Evolutionary conservation across 805 yeast species (phyloP).

Genomic region (Pichia deserticola): DNA sequence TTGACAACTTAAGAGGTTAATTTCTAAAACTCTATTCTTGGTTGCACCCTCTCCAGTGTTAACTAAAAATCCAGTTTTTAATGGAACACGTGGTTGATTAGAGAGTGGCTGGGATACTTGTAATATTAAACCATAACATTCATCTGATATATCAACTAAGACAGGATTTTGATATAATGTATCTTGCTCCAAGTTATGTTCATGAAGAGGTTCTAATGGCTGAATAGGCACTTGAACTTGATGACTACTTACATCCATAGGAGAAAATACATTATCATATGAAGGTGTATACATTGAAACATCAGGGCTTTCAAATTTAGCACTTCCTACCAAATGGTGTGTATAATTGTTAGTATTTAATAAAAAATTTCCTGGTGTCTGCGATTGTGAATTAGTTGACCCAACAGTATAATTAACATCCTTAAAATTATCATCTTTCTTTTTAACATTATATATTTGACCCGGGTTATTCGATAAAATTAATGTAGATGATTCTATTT

Average conservation of each 20-base stretch:
- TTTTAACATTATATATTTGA: not conserved
- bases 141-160: slow-evolving; percentile 43
- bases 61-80: slow-evolving; percentile 61
- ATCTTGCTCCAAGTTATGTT: not conserved
- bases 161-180: slow-evolving; percentile 10
- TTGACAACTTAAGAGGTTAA: slow-evolving; percentile 67
- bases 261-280: slow-evolving; percentile 22
- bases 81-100: slow-evolving; percentile 63
- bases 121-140: slow-evolving; percentile 51
- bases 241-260: slow-evolving; percentile 15
- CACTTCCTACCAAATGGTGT: slow-evolving; percentile 8
- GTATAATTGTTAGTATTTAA: slow-evolving; percentile 1
- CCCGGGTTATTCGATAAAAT: slow-evolving; percentile 22
- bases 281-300: slow-evolving; percentile 22
- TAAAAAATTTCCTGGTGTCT: slow-evolving; percentile 10
- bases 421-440: slow-evolving; percentile 13
- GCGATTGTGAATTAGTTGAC: slow-evolving; percentile 22
- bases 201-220: slow-evolving; percentile 3
- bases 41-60: slow-evolving; percentile 25
- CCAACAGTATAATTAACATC: slow-evolving; percentile 22
- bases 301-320: slow-evolving; percentile 25
- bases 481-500: slow-evolving; percentile 43
- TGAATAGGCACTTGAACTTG: slow-evolving; percentile 7
- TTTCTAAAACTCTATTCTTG: slow-evolving; percentile 39
- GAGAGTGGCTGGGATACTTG: slow-evolving; percentile 57